Evolutionary conservation across 2,329 filamentous ascomycete genomes (phyloP), one percentile per base, ranked within the genome.

Genomic region (Stagonosporopsis rhizophila): DNA sequence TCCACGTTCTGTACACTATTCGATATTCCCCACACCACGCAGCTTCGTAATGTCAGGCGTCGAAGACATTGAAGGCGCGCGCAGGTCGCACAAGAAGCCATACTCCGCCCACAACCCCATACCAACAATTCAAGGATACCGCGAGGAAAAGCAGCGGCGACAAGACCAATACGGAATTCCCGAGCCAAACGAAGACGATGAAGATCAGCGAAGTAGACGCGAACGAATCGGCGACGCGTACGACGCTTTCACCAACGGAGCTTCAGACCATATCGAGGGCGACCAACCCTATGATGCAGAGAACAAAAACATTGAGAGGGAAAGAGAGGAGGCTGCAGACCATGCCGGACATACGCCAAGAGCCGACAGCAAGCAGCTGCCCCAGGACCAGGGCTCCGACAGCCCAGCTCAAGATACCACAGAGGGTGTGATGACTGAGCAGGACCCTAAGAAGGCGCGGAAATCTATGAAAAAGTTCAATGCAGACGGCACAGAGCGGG

Each of bases 391-490:
- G 35, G 63, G 67, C 44, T 60, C 63, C 14, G 52, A 68, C 15
- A 58, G 66, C 12, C 60, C 64, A 11, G 60, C 67, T 23, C 53
- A 71, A 41, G 80, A 82, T 54, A 83, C 80, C 2, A 81, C 80
- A 0, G 75, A 83, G 61, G 74, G 73, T 14, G 63, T 66, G 4
- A 58, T 75, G 22, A 62, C 60, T 14, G 71, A 72, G 8, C 59
- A 62, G 48, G 75, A 82, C 52, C 78, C 81, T 1, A 80, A 79
- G 64, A 73, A 80, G 58, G 77, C 78, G 56, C 72, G 81, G 35
- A 83, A 83, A 68, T 63, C 71, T 12, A 79, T 83, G 77, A 81
- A 83, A 67, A 79, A 82, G 55, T 75, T 74, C 56, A 77, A 72
- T 41, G 75, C 79, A 27, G 79, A 82, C 54, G 75, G 79, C 27